Evolutionary conservation across 495 filamentous ascomycete genomes (phyloP).

Genomic region (Schizothecium vesticola): DNA sequence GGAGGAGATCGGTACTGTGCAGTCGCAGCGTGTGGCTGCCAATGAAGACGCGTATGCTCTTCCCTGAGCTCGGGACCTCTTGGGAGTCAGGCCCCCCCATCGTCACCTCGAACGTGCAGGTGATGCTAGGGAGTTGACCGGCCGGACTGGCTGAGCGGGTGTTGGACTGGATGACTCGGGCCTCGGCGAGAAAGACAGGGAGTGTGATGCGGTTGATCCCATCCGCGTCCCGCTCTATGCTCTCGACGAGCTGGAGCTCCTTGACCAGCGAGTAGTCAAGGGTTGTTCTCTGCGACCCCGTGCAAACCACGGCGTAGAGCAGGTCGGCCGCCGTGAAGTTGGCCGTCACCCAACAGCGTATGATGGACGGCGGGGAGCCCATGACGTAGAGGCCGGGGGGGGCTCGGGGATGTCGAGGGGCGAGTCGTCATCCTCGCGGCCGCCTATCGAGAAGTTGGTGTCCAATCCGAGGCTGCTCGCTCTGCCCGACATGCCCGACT

Average conservation of each 20-base stretch:
- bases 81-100: slow-evolving; percentile 48
- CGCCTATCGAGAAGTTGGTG: slow-evolving; percentile 59
- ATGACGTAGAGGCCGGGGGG: slow-evolving; percentile 77
- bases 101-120: slow-evolving; percentile 67
- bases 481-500: slow-evolving; percentile 62
- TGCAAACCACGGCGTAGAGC: slow-evolving; percentile 87
- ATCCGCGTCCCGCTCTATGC: slow-evolving; percentile 57
- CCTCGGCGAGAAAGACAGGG: slow-evolving; percentile 83
- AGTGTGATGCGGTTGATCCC: slow-evolving; percentile 65
- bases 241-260: slow-evolving; percentile 62
- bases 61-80: slow-evolving; percentile 42
- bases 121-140: slow-evolving; percentile 74
- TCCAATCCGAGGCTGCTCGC: slow-evolving; percentile 81
- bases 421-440: slow-evolving; percentile 54
- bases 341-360: slow-evolving; percentile 88
- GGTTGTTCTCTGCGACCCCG: slow-evolving; percentile 80
- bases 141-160: slow-evolving; percentile 67
- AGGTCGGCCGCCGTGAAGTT: slow-evolving; percentile 81
- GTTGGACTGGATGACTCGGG: slow-evolving; percentile 69
- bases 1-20: slow-evolving; percentile 84
- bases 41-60: slow-evolving; percentile 69
- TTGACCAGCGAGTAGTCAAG: slow-evolving; percentile 67
- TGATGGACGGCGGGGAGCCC: slow-evolving; percentile 84
- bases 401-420: slow-evolving; percentile 63
- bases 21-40: slow-evolving; percentile 82